Base-by-base conservation (phyloP, 176 grass and related monocot genomes). In the Echinochloa phyllopogon region DNA sequence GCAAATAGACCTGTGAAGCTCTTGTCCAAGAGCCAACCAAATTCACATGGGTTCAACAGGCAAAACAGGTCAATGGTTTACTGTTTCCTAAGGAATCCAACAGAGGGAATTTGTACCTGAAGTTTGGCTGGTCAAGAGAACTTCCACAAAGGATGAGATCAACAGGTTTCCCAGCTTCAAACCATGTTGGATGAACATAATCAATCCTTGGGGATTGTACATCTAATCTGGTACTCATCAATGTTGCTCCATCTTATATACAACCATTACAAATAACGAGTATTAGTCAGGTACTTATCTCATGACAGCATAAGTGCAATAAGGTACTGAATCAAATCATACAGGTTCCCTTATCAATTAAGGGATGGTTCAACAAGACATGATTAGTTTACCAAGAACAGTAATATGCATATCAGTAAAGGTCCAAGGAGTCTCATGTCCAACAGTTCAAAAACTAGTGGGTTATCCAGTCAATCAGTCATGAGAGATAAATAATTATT, bases 91-190 rank as follows among this genome's bases (percentile, higher is more conserved):
- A 18, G 37, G 47, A 36, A 55, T 68, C 33, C 36, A 69, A 39
- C 45, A 68, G 18, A 38, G 10, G 10, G 4, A 56, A 27, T 24
- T 27, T 60, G 15, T 85, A 94, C 96, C 93, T 88, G 89, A 96
- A 94, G 64, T 99, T 96, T 69, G 91, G 96, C 60, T 94, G 96
- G 63, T 92, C 82, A 29, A 99, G 96, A 77, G 83, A 92, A 91
- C 88, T 99, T 76, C 96, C 96, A 86, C 90, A 94, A 77, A 92
- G 81, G 78, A 96, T 67, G 65, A 99, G 84, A 39, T 99, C 88
- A 18, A 92, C 76, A 43, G 96, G 94, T 25, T 94, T 94, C 71
- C 96, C 96, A 49, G 82, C 93, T 92, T 99, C 96, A 91, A 99
- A 99, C 86, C 89, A 96, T 67, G 83, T 66, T 53, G 96, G 93